phyloP scores from a whole-genome alignment of 2,329 filamentous ascomycete genomes.

The Teratosphaeria pseudoeucalypti region DNA sequence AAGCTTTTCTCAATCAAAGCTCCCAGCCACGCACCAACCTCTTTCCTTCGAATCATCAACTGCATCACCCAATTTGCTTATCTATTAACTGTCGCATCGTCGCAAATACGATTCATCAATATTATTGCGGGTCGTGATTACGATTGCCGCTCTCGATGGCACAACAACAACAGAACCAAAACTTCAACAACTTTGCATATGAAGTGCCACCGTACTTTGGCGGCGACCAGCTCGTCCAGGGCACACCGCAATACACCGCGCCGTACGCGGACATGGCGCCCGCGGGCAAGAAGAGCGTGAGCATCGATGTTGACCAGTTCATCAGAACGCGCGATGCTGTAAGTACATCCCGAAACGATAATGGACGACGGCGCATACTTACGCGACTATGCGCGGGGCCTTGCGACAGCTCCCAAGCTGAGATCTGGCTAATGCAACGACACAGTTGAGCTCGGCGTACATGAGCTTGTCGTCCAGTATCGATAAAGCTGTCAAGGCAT shows the following conservation, averaged over 20 bases:
- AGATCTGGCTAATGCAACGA: conserved; percentile 3
- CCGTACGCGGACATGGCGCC: conserved; percentile 1
- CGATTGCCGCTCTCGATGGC: neutral
- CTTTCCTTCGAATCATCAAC: neutral
- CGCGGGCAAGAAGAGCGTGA: conserved; percentile 2
- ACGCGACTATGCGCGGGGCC: conserved; percentile 6
- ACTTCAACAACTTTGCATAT: conserved; percentile 1
- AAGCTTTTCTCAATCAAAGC: neutral
- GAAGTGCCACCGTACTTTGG: conserved; percentile 1
- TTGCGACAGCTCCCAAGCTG: neutral
- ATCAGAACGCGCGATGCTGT: conserved; percentile 72
- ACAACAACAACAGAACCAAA: neutral
- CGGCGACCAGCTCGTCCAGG: conserved; percentile 1
- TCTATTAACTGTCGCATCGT: neutral
- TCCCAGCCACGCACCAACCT: neutral
- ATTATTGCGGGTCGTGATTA: neutral
- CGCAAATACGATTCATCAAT: neutral
- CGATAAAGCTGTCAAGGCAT: conserved; percentile 69
- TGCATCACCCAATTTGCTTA: neutral
- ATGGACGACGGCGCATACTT: conserved; percentile 6
- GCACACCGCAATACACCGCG: neutral
- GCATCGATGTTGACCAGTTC: conserved; percentile 45
- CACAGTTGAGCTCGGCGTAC: conserved; percentile 64
- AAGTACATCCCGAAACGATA: conserved; percentile 33
- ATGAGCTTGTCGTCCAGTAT: conserved; percentile 70